Evolutionary conservation across 306 rosid species (phyloP).

Genomic region (Vigna nakashimae): DNA sequence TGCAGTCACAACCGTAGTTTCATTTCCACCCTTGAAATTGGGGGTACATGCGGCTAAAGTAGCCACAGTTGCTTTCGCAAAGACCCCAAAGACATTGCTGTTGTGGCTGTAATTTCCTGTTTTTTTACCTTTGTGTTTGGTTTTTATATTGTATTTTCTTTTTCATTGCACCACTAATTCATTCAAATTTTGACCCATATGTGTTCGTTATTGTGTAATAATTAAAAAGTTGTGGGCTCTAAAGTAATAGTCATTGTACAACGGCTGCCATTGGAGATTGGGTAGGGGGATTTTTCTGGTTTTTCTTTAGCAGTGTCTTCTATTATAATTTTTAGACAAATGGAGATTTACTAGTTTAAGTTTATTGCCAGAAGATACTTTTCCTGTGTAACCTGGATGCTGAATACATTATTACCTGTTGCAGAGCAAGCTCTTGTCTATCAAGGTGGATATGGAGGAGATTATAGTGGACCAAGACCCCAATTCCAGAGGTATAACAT

Average conservation of each 20-base stretch:
- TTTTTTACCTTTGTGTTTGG: conserved; percentile 35
- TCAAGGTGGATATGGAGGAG: conserved; percentile 77
- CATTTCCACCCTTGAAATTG: background rate
- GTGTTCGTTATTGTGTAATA: background rate
- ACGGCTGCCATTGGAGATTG: background rate
- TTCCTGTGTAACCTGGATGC: conserved; percentile 4
- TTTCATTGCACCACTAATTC: conserved; percentile 20
- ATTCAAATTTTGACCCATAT: background rate
- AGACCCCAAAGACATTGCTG: background rate
- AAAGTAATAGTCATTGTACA: background rate
- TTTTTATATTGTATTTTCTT: conserved; percentile 30
- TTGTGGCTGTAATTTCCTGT: background rate
- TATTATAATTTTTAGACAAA: conserved; percentile 11
- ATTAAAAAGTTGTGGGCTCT: background rate
- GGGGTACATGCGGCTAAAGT: background rate
- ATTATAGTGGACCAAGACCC: conserved; percentile 51
- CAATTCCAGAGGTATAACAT: conserved; percentile 64
- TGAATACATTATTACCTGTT: conserved; percentile 35
- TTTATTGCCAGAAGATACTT: conserved; percentile 8
- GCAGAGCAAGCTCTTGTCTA: conserved; percentile 74
- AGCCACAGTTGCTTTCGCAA: background rate
- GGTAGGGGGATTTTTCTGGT: background rate
- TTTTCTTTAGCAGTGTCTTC: conserved; percentile 19
- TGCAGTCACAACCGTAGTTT: background rate
- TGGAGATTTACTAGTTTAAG: background rate